These are phyloP conservation scores for Termitomyces sp. DNA, from an alignment of 768 basidiomycete genomes.

Conservation along the genomic window DNA sequence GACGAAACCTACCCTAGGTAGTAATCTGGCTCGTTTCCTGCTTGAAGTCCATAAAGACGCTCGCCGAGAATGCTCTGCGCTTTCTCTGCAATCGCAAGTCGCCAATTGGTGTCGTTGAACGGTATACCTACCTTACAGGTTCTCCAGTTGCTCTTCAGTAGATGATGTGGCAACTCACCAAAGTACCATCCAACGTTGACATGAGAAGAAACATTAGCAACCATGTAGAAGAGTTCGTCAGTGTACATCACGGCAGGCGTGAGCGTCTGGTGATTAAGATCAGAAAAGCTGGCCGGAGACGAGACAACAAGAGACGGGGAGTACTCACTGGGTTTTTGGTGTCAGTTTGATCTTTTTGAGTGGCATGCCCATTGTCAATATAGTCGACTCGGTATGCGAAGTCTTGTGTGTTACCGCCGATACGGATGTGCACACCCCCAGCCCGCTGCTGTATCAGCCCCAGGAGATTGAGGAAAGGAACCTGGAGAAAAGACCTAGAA, in stretches of 20 bases:
- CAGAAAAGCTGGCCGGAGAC: background rate
- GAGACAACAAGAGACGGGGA: background rate
- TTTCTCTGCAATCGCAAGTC: constrained; percentile 49
- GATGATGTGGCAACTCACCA: constrained; percentile 24
- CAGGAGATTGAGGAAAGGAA: constrained; percentile 65
- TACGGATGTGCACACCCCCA: constrained; percentile 47
- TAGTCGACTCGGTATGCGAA: constrained; percentile 36
- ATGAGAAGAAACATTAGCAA: constrained; percentile 51
- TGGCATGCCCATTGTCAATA: constrained; percentile 32
- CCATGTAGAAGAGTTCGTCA: constrained; percentile 59
- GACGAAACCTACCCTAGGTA: constrained; percentile 34
- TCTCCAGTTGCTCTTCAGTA: background rate
- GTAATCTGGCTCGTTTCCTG: constrained; percentile 78
- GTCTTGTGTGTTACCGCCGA: constrained; percentile 69
- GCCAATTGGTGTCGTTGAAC: constrained; percentile 63
- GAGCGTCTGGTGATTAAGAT: constrained; percentile 34
- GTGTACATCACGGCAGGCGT: constrained; percentile 68
- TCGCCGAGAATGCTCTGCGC: constrained; percentile 60
- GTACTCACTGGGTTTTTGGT: constrained; percentile 26
- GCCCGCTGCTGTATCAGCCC: constrained; percentile 52
- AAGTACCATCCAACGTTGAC: constrained; percentile 63
- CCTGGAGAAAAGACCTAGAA: constrained; percentile 40
- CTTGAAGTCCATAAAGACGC: constrained; percentile 59
- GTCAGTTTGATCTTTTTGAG: constrained; percentile 36
- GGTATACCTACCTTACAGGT: constrained; percentile 35